These are phyloP conservation scores for Stromatinia cepivora DNA, from an alignment of 2,329 filamentous ascomycete species.

Conservation along the genomic window DNA sequence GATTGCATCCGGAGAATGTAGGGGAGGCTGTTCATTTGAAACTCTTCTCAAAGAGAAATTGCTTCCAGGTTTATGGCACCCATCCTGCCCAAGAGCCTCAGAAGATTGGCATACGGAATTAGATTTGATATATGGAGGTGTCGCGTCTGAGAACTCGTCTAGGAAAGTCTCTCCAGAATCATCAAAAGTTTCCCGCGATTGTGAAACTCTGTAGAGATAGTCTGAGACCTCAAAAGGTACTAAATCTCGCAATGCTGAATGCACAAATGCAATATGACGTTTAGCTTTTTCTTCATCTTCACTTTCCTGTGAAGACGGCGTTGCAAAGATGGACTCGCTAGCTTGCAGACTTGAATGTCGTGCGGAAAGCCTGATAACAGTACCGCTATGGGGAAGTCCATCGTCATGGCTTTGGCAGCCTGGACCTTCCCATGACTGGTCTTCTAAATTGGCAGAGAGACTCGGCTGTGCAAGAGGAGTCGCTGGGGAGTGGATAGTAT, in stretches of 20 bases:
- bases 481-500: not conserved
- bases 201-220: slow-evolving; percentile 18
- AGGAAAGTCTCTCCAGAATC: not conserved
- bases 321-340: not conserved
- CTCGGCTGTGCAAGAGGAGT: not conserved
- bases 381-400: slow-evolving; percentile 3
- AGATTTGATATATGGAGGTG: not conserved
- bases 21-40: not conserved
- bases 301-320: not conserved
- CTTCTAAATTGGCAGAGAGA: too few species aligned
- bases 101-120: not conserved
- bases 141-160: not conserved
- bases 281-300: slow-evolving; percentile 8
- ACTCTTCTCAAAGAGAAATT: not conserved
- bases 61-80: too few species aligned
- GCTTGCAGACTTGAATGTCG: slow-evolving; percentile 13
- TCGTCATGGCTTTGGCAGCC: not conserved
- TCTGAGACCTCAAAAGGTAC: slow-evolving; percentile 20
- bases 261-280: slow-evolving; percentile 11
- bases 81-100: not conserved
- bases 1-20: not conserved
- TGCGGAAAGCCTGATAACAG: slow-evolving; percentile 10
- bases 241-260: slow-evolving; percentile 9
- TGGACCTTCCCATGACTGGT: not conserved
- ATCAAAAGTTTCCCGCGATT: not conserved